These are phyloP conservation scores for Coelastrella sp. DNA, from an alignment of 139 green algal genomes.

Conservation along the genomic window DNA sequence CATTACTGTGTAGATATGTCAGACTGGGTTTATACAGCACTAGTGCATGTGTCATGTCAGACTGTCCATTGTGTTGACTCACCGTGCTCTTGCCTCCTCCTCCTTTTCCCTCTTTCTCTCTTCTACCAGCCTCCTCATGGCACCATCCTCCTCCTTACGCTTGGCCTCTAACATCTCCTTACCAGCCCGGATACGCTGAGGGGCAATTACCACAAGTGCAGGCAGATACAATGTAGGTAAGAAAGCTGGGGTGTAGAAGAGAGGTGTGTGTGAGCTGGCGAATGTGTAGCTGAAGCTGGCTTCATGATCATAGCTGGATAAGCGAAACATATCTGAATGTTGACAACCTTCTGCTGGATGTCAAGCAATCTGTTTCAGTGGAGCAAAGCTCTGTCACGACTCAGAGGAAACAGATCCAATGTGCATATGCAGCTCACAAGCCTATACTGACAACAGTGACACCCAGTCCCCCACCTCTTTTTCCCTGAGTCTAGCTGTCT, in stretches of 20 bases:
- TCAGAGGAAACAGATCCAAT: too few species aligned
- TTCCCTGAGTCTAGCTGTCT: constrained; percentile 59
- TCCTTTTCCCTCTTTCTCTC: constrained; percentile 73
- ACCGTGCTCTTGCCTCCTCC: constrained; percentile 76
- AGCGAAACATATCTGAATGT: too few species aligned
- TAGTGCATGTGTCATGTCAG: background rate
- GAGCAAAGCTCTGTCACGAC: too few species aligned
- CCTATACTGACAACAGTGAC: too few species aligned
- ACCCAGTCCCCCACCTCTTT: constrained; percentile 16
- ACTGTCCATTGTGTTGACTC: background rate
- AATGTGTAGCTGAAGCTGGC: too few species aligned
- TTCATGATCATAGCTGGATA: too few species aligned
- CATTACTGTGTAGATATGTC: too few species aligned
- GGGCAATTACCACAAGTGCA: background rate
- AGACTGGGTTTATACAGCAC: background rate
- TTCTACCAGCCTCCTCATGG: constrained; percentile 82
- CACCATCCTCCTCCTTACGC: constrained; percentile 82
- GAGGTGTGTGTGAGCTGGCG: too few species aligned
- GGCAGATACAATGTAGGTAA: background rate
- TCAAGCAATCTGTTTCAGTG: too few species aligned
- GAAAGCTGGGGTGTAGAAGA: background rate
- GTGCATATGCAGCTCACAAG: too few species aligned
- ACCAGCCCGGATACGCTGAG: constrained; percentile 68
- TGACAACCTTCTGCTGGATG: too few species aligned
- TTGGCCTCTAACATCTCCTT: constrained; percentile 70